phyloP scores from a whole-genome alignment of 1,139 yeast genomes.

The Geotrichum carabidarum region DNA sequence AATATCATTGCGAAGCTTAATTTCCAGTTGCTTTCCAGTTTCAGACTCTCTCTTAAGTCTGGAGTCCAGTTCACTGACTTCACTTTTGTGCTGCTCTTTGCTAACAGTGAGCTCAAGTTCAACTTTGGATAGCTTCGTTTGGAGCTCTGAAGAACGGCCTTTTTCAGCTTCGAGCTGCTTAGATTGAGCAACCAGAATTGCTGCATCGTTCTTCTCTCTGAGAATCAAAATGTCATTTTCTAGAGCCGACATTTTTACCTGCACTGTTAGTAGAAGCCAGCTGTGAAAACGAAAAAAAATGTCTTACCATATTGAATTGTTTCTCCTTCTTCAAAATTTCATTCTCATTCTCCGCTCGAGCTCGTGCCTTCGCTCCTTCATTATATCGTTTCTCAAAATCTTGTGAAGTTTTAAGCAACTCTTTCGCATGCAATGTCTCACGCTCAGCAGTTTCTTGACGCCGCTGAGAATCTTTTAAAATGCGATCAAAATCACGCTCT shows the following conservation, averaged over 20 bases:
- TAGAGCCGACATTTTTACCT: constrained; percentile 21
- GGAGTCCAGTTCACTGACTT: constrained; percentile 26
- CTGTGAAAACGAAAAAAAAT: neutral
- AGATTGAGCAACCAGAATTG: constrained; percentile 24
- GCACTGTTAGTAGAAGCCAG: neutral
- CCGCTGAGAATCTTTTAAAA: constrained; percentile 24
- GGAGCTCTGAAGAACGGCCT: constrained; percentile 18
- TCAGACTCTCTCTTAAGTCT: constrained; percentile 25
- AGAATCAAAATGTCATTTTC: constrained; percentile 26
- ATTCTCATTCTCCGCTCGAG: constrained; percentile 26
- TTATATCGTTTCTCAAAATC: constrained; percentile 24
- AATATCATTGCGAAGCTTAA: constrained; percentile 32
- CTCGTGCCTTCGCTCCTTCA: constrained; percentile 22
- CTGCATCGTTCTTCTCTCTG: constrained; percentile 28
- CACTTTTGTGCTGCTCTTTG: constrained; percentile 23
- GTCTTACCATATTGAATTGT: constrained; percentile 7
- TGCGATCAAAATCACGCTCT: constrained; percentile 38
- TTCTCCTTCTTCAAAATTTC: constrained; percentile 25
- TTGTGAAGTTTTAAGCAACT: constrained; percentile 21
- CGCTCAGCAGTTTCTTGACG: constrained; percentile 26
- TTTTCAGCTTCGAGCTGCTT: constrained; percentile 26
- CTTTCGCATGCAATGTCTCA: constrained; percentile 23
- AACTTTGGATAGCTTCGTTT: constrained; percentile 22
- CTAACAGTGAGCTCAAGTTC: constrained; percentile 21
- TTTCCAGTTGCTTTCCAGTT: constrained; percentile 19